Base-by-base conservation (phyloP, 2,329 filamentous ascomycete genomes). In the Verticillium alfalfae region DNA sequence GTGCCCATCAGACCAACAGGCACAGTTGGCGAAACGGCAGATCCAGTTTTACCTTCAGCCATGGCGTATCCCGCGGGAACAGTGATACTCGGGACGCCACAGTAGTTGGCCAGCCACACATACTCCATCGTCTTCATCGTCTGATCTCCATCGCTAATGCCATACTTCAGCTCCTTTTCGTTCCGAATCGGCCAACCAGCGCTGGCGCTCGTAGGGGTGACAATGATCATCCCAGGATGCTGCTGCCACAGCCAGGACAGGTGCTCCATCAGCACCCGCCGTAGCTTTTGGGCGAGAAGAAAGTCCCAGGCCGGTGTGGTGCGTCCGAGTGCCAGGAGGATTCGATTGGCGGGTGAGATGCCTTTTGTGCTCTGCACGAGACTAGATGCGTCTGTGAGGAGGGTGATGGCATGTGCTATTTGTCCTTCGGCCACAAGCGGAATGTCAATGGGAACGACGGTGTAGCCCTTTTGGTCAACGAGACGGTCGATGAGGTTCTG, bases 341-440 rank as follows among this genome's bases (percentile, higher is more conserved):
- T 79, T 62, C 86, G 85, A 73, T 88, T 91, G 0, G 86, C 79
- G 0, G 85, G 75, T 0, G 86, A 85, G 45, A 89, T 77, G 31
- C 80, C 78, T 5, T 72, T 68, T 0, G 80, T 75, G 15, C 86
- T 72, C 3, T 78, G 63, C 73, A 84, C 67, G 16, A 82, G 66
- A 0, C 79, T 77, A 1, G 79, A 74, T 1, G 73, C 80, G 52
- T 93, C 90, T 8, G 83, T 81, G 60, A 93, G 83, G 64, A 93
- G 90, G 0, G 90, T 91, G 64, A 93, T 74, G 26, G 88, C 87
- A 72, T 93, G 90, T 0, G 90, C 89, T 22, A 85, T 81, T 72
- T 92, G 89, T 26, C 88, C 89, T 67, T 91, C 83, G 12, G 79
- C 70, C 1, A 86, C 67, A 34, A 85, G 79, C 0, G 87, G 87